Evolutionary conservation across 495 filamentous ascomycete species (phyloP), one percentile per base, ranked within the genome.

Genomic region (Aspergillus taichungensis): DNA sequence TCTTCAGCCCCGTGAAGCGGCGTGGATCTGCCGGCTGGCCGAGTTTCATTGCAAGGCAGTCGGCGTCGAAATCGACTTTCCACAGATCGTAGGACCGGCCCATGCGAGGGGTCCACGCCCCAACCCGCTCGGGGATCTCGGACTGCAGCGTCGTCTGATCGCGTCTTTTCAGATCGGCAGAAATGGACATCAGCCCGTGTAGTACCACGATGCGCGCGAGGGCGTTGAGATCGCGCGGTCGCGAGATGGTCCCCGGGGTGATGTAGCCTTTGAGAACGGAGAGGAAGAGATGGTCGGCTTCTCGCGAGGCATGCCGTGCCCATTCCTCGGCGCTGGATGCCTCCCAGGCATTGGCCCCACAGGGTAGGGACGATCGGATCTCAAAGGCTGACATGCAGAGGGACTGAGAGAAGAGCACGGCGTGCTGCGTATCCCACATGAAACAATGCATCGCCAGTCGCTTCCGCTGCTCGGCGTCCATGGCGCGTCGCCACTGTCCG

Each of bases 301-400:
- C 55, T 6, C 59, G 62, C 6, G 37, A 10, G 3, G 58, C 53
- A 13, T 63, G 37, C 8, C 57, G 57, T 6, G 61, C 50, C 74
- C 75, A 77, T 31, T 71, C 63, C 9, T 63, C 63, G 0, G 72
- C 68, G 0, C 67, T 65, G 0, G 63, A 52, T 5, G 76, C 75
- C 41, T 77, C 75, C 74, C 76, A 81, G 1, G 69, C 33, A 2
- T 57, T 41, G 27, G 71, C 52, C 27, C 63, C 59, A 42, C 73
- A 75, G 0, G 74, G 74, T 6, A 79, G 55, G 9, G 62, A 57
- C 2, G 72, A 63, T 29, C 71, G 62, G 13, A 81, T 66, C 37
- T 78, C 74, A 40, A 78, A 77, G 10, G 73, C 75, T 5, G 70
- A 75, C 75, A 78, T 79, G 54, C 74, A 79, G 0, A 79, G 62